Conservation (phyloP, 352 stramenopile genomes). For the Plasmopara halstedii region DNA sequence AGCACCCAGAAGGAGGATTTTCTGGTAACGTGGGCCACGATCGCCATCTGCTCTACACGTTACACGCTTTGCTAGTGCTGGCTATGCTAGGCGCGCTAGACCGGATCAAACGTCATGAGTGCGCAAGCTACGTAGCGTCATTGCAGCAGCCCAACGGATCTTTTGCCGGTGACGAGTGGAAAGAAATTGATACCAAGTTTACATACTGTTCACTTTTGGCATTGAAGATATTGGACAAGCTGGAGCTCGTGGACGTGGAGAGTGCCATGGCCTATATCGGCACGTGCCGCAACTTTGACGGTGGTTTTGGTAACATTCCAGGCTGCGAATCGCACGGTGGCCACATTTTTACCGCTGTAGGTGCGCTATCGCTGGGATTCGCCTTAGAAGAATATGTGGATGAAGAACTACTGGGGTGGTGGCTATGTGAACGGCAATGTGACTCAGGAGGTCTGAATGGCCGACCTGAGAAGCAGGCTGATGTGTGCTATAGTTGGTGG, state of each 20-base stretch:
- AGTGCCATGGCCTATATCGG: conserved; percentile 91
- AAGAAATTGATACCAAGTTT: conserved; percentile 98
- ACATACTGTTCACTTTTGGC: conserved; percentile 97
- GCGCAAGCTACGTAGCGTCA: conserved; percentile 73
- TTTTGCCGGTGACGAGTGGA: conserved; percentile 95
- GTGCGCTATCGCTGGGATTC: conserved; percentile 87
- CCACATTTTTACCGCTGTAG: conserved; percentile 97
- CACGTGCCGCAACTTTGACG: conserved; percentile 96
- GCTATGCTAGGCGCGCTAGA: conserved; percentile 89
- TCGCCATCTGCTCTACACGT: conserved; percentile 96
- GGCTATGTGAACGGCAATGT: conserved; percentile 96
- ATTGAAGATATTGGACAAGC: conserved; percentile 88
- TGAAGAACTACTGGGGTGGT: conserved; percentile 92
- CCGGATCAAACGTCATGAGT: conserved; percentile 71
- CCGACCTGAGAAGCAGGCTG: conserved; percentile 97
- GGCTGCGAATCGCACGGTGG: conserved; percentile 97
- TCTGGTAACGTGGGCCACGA: conserved; percentile 95
- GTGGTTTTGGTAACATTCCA: conserved; percentile 86
- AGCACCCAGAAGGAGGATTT: conserved; percentile 90
- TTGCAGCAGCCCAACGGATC: conserved; percentile 96
- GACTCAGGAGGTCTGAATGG: conserved; percentile 94
- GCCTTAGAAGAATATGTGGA: conserved; percentile 69
- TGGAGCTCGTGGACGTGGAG: conserved; percentile 84
- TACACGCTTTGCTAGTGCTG: conserved; percentile 96
- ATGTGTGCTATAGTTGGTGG: conserved; percentile 99